These are phyloP conservation scores for Fusarium solani-melongenae DNA, from an alignment of 2,329 filamentous ascomycete species.

Conservation along the genomic window DNA sequence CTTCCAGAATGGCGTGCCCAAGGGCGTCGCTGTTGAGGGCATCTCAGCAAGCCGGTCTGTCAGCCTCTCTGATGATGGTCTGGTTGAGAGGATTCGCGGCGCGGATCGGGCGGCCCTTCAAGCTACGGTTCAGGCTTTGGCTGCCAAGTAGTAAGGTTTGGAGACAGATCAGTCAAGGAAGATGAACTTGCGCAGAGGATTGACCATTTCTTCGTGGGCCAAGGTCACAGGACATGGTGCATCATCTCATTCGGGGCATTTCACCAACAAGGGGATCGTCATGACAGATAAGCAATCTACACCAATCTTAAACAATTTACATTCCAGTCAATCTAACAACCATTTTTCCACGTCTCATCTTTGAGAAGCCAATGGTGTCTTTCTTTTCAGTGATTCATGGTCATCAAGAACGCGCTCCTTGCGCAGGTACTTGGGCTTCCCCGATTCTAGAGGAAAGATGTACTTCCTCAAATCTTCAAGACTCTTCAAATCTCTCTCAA, in stretches of 20 bases:
- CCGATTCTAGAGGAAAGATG: not conserved
- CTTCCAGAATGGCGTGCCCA: slow-evolving; percentile 76
- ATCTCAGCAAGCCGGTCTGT: slow-evolving; percentile 36
- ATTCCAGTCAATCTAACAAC: not conserved
- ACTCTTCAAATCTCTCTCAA: not conserved
- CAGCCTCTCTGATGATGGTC: slow-evolving; percentile 37
- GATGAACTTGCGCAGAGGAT: not conserved
- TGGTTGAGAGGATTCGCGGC: slow-evolving; percentile 45
- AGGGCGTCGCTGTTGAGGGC: slow-evolving; percentile 38
- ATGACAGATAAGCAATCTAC: not conserved
- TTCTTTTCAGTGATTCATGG: not conserved
- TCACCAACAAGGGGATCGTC: not conserved
- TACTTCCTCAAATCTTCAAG: not conserved
- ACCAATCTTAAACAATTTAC: not conserved
- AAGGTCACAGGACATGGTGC: not conserved
- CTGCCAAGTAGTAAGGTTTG: slow-evolving; percentile 6
- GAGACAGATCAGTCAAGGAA: not conserved
- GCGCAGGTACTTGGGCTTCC: not conserved
- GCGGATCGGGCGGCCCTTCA: slow-evolving; percentile 45
- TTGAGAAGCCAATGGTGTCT: not conserved
- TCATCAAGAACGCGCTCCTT: not conserved
- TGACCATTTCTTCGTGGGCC: not conserved
- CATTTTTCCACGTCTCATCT: not conserved
- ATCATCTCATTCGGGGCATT: not conserved
- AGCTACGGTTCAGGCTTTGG: slow-evolving; percentile 42